A percentile compares a stretch with the other conserved stretches of the same genome.
These are phyloP conservation scores for Chytriomyces sp. DNA, from an alignment of 192 early-diverging fungal species.

Conservation along the genomic window DNA sequence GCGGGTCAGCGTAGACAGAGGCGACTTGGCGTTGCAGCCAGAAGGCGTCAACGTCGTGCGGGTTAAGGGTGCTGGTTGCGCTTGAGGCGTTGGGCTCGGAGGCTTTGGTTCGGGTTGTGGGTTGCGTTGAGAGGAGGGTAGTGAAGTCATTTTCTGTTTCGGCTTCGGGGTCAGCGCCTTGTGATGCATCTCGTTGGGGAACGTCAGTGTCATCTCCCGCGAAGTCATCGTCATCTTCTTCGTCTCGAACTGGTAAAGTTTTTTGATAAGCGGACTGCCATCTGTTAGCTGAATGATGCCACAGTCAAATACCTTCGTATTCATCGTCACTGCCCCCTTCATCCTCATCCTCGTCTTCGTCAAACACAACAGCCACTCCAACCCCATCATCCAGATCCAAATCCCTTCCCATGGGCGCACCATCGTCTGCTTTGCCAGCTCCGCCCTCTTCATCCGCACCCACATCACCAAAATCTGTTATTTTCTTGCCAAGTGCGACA, in stretches of 20 bases:
- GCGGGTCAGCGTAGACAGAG: slow-evolving; percentile 80
- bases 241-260: slow-evolving; percentile 57
- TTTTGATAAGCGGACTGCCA: no score
- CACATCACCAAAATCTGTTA: slow-evolving; percentile 83
- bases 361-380: slow-evolving; percentile 95
- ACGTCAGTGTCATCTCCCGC: slow-evolving; percentile 52
- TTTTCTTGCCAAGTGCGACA: slow-evolving; percentile 89
- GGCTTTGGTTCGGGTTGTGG: slow-evolving; percentile 7
- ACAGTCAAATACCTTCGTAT: slow-evolving; percentile 37
- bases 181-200: no score
- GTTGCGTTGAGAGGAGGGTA: neutral
- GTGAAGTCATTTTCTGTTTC: slow-evolving; percentile 31
- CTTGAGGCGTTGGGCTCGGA: neutral
- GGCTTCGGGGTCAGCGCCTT: neutral
- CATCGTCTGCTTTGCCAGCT: slow-evolving; percentile 45
- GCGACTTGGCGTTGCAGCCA: slow-evolving; percentile 92
- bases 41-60: slow-evolving; percentile 94
- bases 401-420: neutral
- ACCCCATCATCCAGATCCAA: slow-evolving; percentile 75
- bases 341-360: slow-evolving; percentile 90
- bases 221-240: slow-evolving; percentile 62
- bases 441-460: slow-evolving; percentile 63
- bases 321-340: slow-evolving; percentile 59
- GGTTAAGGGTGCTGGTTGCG: slow-evolving; percentile 36
- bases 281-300: no score